These are phyloP conservation scores for Thelephora terrestris DNA, from an alignment of 1,284 basidiomycete genomes.

Conservation along the genomic window DNA sequence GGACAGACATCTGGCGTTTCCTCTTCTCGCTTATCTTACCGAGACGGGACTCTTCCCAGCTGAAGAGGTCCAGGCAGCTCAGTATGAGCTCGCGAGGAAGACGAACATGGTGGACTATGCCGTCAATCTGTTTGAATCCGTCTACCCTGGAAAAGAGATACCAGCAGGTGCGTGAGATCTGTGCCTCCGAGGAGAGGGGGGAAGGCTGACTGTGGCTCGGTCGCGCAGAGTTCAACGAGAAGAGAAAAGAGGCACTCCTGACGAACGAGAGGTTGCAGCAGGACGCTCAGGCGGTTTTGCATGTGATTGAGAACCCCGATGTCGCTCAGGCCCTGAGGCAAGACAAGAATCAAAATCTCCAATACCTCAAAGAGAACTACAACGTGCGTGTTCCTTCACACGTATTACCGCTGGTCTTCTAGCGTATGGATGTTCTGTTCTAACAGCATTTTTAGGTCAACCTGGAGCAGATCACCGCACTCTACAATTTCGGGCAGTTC, in stretches of 20 bases:
- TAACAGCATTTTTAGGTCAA: constrained; percentile 54
- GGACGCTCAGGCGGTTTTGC: constrained; percentile 86
- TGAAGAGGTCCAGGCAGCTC: constrained; percentile 72
- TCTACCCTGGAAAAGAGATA: constrained; percentile 59
- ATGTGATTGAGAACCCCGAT: constrained; percentile 95
- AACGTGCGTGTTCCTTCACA: constrained; percentile 42
- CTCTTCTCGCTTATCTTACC: constrained; percentile 81
- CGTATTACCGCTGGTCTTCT: background rate
- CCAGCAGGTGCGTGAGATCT: constrained; percentile 44
- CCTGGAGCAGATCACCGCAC: constrained; percentile 87
- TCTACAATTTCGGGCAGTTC: constrained; percentile 98
- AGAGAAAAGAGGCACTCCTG: constrained; percentile 73
- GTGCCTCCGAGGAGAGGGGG: background rate
- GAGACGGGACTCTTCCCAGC: constrained; percentile 65
- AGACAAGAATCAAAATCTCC: constrained; percentile 95
- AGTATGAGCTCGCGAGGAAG: constrained; percentile 94
- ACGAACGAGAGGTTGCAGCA: constrained; percentile 79
- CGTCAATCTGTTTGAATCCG: constrained; percentile 67
- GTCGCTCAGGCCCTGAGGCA: constrained; percentile 85
- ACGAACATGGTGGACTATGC: constrained; percentile 97
- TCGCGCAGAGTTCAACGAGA: constrained; percentile 64
- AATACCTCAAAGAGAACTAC: constrained; percentile 91
- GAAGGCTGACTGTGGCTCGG: background rate
- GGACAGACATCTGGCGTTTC: constrained; percentile 91
- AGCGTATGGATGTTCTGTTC: background rate